Conservation (phyloP, 1,284 basidiomycete species). For the Ustilago bromivora region DNA sequence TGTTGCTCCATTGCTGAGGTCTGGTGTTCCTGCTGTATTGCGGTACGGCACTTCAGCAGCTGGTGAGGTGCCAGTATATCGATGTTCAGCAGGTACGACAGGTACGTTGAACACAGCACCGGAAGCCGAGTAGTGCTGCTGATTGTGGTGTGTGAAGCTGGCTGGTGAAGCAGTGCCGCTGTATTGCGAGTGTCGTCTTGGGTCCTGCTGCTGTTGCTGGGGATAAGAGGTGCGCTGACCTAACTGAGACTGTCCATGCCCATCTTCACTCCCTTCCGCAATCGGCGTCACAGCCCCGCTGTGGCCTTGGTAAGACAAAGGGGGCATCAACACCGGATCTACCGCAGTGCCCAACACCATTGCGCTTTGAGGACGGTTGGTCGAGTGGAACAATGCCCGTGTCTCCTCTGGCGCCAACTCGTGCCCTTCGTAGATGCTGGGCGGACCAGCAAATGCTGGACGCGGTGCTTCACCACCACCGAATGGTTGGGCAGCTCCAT, state of each 20-base stretch:
- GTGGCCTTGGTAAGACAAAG: slow-evolving; percentile 34
- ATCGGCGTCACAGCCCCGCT: slow-evolving; percentile 44
- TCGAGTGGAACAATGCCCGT: slow-evolving; percentile 52
- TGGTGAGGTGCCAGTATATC: slow-evolving; percentile 14
- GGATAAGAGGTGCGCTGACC: slow-evolving; percentile 18
- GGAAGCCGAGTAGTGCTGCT: slow-evolving; percentile 14
- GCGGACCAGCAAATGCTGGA: slow-evolving; percentile 59
- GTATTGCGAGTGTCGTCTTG: slow-evolving; percentile 24
- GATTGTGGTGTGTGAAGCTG: neutral
- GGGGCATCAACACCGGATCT: slow-evolving; percentile 38
- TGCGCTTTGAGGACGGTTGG: slow-evolving; percentile 50
- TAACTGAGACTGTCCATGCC: slow-evolving; percentile 7
- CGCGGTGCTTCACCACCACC: slow-evolving; percentile 36
- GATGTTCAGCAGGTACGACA: slow-evolving; percentile 8
- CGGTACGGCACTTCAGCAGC: slow-evolving; percentile 21
- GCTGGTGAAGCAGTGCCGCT: slow-evolving; percentile 8
- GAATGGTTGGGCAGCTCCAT: slow-evolving; percentile 53
- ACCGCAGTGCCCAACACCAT: slow-evolving; percentile 33
- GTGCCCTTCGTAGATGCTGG: slow-evolving; percentile 56
- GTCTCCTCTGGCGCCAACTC: slow-evolving; percentile 50
- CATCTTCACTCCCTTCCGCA: slow-evolving; percentile 36
- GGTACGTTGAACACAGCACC: slow-evolving; percentile 8
- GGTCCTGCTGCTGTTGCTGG: slow-evolving; percentile 19
- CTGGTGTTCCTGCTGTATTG: slow-evolving; percentile 19
- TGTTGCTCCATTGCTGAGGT: slow-evolving; percentile 17